Evolutionary conservation across 768 basidiomycete genomes (phyloP), one percentile per base, ranked within the genome.

Genomic region (Lactarius trivialis): DNA sequence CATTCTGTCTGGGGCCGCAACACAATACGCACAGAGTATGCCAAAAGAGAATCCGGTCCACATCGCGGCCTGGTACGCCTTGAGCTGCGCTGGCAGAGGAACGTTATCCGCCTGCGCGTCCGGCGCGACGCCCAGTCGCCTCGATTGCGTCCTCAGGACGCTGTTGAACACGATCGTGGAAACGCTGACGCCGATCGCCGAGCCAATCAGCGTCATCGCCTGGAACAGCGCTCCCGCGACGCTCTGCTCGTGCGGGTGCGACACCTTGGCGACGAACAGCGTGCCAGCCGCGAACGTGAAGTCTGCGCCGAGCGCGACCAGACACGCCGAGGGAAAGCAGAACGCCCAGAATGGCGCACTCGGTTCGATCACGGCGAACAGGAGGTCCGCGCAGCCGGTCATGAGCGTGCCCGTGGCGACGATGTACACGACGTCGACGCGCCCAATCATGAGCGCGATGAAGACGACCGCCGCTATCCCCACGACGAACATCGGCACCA

Each of bases 151-250:
- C 4, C 62, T 59, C 14, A 79, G 73, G n/a, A 82, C 79, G 2
- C 77, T 72, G 66, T 90, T 80, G 71, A 82, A 88, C 39, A 89
- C 85, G 33, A 90, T 85, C 0, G 88, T 90, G 8, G 83, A 79
- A 17, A 89, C 77, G 12, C 88, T 85, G 3, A 90, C 77, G 17
- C 89, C 89, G 39, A 89, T 77, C 7, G 86, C 80, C 0, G 82
- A 82, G 7, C 89, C 89, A 15, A 91, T 72, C 87, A 88, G 86
- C 6, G 81, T 85, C 81, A 92, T 84, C 0, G 90, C 90, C 69
- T 88, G 86, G 72, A 91, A 91, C 21, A 91, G 61, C 12, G 83
- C 90, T 3, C 88, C 89, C 6, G 85, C 83, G 4, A 91, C 76
- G 71, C 84, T 85, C 72, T 92, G 90, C 67, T 92, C 90, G 58